phyloP scores from a whole-genome alignment of 2,329 filamentous ascomycete genomes.

The Cyclaneusma minus region DNA sequence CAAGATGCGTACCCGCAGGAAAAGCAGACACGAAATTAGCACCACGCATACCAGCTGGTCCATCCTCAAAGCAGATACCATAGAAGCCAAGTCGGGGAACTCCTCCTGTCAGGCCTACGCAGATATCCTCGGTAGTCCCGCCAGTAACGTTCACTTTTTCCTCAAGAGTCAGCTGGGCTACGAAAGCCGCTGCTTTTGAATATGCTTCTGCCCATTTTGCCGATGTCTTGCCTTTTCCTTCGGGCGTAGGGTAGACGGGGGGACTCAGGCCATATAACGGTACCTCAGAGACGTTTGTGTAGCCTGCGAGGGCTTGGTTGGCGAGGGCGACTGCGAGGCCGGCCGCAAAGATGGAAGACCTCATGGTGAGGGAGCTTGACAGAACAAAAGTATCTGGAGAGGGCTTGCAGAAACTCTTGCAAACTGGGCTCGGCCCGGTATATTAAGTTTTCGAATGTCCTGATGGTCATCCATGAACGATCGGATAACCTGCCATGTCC shows the following conservation, averaged over 20 bases:
- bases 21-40: conserved; percentile 49
- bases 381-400: too few species aligned
- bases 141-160: conserved; percentile 5
- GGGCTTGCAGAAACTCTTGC: too few species aligned
- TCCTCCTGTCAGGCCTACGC: conserved; percentile 11
- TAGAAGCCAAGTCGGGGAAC: conserved; percentile 12
- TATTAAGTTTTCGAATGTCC: too few species aligned
- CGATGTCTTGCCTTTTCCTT: neutral
- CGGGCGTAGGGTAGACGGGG: neutral
- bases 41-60: conserved; percentile 10
- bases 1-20: conserved; percentile 49
- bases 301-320: conserved; percentile 2
- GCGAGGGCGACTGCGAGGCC: conserved; percentile 1
- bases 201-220: neutral
- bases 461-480: too few species aligned
- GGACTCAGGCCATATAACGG: conserved; percentile 6
- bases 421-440: too few species aligned
- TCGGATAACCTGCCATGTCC: too few species aligned
- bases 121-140: conserved; percentile 6
- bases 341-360: too few species aligned
- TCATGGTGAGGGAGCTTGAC: too few species aligned
- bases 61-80: conserved; percentile 15
- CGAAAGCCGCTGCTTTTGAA: neutral
- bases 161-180: conserved; percentile 1
- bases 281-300: conserved; percentile 6